Conservation (phyloP, 1,284 basidiomycete species). For the Clitocybe nebularis region DNA sequence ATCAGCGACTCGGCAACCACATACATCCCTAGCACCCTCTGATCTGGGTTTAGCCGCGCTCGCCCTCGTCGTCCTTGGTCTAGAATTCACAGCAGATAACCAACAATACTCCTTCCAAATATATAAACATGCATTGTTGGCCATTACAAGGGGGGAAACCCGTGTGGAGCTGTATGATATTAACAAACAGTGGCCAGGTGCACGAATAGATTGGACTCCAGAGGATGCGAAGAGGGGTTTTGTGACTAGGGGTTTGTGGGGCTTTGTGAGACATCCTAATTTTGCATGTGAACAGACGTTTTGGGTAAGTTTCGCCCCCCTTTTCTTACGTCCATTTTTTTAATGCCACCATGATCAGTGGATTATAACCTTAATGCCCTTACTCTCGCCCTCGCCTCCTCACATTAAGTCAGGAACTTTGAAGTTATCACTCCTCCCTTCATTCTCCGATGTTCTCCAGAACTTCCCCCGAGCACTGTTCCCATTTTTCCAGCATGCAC, state of each 20-base stretch:
- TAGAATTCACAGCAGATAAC: constrained; percentile 86
- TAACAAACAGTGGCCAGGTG: constrained; percentile 61
- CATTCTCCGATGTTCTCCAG: constrained; percentile 16
- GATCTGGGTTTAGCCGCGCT: constrained; percentile 67
- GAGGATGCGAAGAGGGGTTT: constrained; percentile 81
- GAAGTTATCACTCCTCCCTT: constrained; percentile 15
- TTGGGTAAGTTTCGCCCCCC: constrained; percentile 56
- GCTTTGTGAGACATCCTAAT: constrained; percentile 87
- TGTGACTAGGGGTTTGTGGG: constrained; percentile 81
- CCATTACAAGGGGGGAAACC: constrained; percentile 28
- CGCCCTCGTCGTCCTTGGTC: constrained; percentile 53
- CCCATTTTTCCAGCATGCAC: constrained; percentile 15
- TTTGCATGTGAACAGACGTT: constrained; percentile 87
- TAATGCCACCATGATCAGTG: constrained; percentile 36
- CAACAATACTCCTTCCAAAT: constrained; percentile 85
- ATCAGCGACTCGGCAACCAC: constrained; percentile 52
- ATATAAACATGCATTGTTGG: constrained; percentile 62
- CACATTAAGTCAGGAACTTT: constrained; percentile 20
- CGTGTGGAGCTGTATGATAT: constrained; percentile 29
- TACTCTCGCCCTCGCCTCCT: constrained; percentile 46
- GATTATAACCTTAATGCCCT: constrained; percentile 64
- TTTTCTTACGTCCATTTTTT: neutral
- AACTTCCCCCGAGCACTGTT: constrained; percentile 17
- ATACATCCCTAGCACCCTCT: constrained; percentile 48
- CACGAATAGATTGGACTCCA: constrained; percentile 58